Evolutionary conservation across 1,139 yeast species (phyloP).

Genomic region (Suhomyces atakaporum): DNA sequence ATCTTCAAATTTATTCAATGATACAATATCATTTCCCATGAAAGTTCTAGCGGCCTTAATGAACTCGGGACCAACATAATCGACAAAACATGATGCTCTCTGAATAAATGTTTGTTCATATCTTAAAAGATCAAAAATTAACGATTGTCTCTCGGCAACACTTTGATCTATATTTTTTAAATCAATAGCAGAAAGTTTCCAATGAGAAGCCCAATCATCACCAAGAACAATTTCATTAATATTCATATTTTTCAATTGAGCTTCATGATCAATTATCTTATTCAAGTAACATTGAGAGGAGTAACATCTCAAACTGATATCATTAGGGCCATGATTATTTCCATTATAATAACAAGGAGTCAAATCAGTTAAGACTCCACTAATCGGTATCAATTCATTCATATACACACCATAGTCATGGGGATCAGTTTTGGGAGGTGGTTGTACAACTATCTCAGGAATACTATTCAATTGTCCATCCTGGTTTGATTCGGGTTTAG

Average conservation of each 20-base stretch:
- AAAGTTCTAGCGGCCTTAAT: constrained; percentile 50
- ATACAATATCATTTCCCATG: constrained; percentile 35
- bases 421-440: constrained; percentile 1
- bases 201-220: constrained; percentile 75
- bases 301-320: constrained; percentile 33
- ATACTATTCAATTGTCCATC: neutral
- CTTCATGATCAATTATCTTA: constrained; percentile 39
- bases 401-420: constrained; percentile 28
- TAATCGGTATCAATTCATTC: constrained; percentile 24
- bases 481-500: constrained; percentile 13
- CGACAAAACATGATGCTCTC: constrained; percentile 66
- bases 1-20: constrained; percentile 52
- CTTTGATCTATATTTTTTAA: constrained; percentile 54
- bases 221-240: constrained; percentile 42
- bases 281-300: constrained; percentile 43
- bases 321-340: constrained; percentile 23
- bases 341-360: constrained; percentile 41
- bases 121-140: constrained; percentile 73
- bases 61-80: constrained; percentile 47
- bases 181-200: constrained; percentile 65
- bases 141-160: constrained; percentile 68
- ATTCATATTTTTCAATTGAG: constrained; percentile 33
- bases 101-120: constrained; percentile 76
- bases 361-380: constrained; percentile 43
- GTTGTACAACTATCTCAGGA: neutral